These are phyloP conservation scores for Lactifluus pinguis DNA, from an alignment of 768 basidiomycete species.

Conservation along the genomic window DNA sequence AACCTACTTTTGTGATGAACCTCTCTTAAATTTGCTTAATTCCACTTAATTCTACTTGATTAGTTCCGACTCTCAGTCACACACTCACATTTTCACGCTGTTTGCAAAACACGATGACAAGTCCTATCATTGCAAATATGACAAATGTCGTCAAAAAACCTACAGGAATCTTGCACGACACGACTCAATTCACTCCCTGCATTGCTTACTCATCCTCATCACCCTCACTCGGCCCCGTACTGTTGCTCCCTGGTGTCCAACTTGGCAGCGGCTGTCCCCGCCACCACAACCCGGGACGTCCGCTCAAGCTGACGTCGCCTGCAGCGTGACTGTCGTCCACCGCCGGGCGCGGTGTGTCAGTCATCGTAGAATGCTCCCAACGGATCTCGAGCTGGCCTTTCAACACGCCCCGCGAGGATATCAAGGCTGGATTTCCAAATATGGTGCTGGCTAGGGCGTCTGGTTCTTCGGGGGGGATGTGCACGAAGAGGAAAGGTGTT, in stretches of 20 bases:
- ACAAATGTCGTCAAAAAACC: no score
- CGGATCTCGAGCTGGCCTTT: constrained; percentile 53
- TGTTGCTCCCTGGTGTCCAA: constrained; percentile 30
- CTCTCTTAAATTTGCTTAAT: no score
- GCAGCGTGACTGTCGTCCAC: background rate
- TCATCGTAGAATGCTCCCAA: constrained; percentile 41
- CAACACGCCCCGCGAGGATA: constrained; percentile 44
- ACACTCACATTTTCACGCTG: no score
- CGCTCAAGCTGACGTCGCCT: background rate
- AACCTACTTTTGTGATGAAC: no score
- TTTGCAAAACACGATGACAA: no score
- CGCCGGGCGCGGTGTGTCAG: background rate
- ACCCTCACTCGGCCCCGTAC: constrained; percentile 33
- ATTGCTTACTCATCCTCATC: constrained; percentile 27
- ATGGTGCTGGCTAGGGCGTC: constrained; percentile 35
- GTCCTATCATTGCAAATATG: no score
- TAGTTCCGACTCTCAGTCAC: no score
- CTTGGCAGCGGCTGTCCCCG: constrained; percentile 28
- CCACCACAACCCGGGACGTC: constrained; percentile 39
- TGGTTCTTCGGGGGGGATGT: constrained; percentile 45
- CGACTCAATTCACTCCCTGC: constrained; percentile 4
- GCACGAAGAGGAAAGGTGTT: constrained; percentile 70
- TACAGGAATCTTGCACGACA: no score
- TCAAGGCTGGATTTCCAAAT: constrained; percentile 64
- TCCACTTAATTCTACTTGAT: no score